Base-by-base conservation (phyloP, 495 filamentous ascomycete genomes). In the Tuber magnatum region DNA sequence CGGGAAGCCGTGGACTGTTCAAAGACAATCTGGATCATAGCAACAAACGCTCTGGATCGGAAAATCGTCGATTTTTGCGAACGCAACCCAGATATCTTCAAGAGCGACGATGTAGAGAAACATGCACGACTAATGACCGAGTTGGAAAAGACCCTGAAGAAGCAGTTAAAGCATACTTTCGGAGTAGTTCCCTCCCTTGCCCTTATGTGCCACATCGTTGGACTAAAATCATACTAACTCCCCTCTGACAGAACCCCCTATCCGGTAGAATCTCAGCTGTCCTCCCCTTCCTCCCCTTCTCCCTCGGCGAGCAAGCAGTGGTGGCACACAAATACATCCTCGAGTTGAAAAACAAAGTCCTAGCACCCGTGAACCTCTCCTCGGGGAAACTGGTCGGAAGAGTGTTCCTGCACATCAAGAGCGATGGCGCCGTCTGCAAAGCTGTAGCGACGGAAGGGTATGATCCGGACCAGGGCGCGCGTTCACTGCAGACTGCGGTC, bases 11-110 rank as follows among this genome's bases (percentile, higher is more conserved):
- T 89, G 20, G 84, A 89, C 74, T 89, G 88, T 78, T 84, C 83
- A 1, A 87, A 86, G 39, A 87, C 85, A 0, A 86, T 90, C 16
- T 89, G 88, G 88, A 84, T 89, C 22, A 72, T 90, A 1, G 86
- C 87, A 0, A 88, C 87, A 2, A 89, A 88, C 76, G 83, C 84
- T 3, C 80, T 86, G 14, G 85, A 87, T 71, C 68, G 78, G 5
- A 82, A 70, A 1, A 87, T 88, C 40, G 80, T 80, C 4, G 73
- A 78, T 1, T 86, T 86, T 51, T 84, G 83, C 70, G 72, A 80
- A 3, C 51, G 51, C 7, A 74, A 85, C 24, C 70, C 71, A 38
- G 75, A 76, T 5, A 44, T 81, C 4, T 77, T 86, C 18, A 70
- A 74, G 0, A 78, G 81, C 41, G 74, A 78, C 6, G 73, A 82